Conservation (phyloP, 2,329 filamentous ascomycete species). For the Coniochaeta sp. region DNA sequence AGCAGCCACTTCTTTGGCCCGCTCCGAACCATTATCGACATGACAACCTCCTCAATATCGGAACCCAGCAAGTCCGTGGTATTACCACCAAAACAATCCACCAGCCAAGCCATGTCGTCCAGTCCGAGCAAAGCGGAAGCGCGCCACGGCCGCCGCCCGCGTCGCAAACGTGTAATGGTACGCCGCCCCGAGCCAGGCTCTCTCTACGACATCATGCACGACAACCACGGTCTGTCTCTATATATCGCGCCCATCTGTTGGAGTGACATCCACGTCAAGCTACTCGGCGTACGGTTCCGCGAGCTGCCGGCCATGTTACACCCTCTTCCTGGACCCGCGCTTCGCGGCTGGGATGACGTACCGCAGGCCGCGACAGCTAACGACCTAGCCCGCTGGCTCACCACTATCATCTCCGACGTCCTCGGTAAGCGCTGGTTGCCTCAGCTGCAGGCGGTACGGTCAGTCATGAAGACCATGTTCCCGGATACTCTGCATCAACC, state of each 20-base stretch:
- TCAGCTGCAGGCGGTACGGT: conserved; percentile 33
- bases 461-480: conserved; percentile 37
- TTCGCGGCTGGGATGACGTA: conserved; percentile 6
- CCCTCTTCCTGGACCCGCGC: conserved; percentile 26
- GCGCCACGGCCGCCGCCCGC: background rate
- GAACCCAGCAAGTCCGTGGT: background rate
- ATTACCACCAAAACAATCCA: conserved; percentile 1
- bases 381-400: conserved; percentile 34
- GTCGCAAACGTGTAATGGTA: conserved; percentile 23
- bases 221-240: conserved; percentile 38
- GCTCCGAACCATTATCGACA: conserved; percentile 18
- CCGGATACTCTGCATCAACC: conserved; percentile 22
- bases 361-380: conserved; percentile 32
- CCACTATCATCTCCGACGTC: conserved; percentile 30
- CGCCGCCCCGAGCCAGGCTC: conserved; percentile 28
- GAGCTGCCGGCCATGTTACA: conserved; percentile 32
- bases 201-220: conserved; percentile 43
- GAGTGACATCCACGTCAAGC: conserved; percentile 42
- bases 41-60: conserved; percentile 12
- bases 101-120: background rate
- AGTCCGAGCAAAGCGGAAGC: background rate
- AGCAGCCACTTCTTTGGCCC: conserved; percentile 17
- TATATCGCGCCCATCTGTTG: conserved; percentile 48
- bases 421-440: conserved; percentile 30
- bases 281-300: conserved; percentile 40